Evolutionary conservation across 2,329 filamentous ascomycete species (phyloP).

Genomic region (Teratosphaeriaceae sp.): DNA sequence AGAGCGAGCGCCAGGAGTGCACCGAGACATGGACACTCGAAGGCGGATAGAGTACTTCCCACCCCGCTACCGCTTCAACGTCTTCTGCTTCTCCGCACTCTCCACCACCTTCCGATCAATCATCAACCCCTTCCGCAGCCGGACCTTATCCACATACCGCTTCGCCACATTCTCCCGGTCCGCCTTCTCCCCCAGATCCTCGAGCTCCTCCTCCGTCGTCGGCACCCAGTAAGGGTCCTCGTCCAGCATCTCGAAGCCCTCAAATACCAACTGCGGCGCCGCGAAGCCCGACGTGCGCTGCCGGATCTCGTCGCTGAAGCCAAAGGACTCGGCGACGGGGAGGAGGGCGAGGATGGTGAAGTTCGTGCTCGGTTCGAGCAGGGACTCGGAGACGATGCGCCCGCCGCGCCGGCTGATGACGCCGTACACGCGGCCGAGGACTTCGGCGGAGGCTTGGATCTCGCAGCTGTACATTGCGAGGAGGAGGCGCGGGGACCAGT

Average conservation of each 20-base stretch:
- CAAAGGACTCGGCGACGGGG: slow-evolving; percentile 91
- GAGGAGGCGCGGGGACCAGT: slow-evolving; percentile 93
- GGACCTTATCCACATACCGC: slow-evolving; percentile 86
- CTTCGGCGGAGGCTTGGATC: slow-evolving; percentile 91
- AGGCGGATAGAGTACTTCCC: too few species aligned
- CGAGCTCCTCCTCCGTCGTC: slow-evolving; percentile 90
- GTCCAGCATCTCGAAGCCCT: slow-evolving; percentile 86
- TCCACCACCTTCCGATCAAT: slow-evolving; percentile 65
- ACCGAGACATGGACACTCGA: too few species aligned
- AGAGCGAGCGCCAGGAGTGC: too few species aligned
- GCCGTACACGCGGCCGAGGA: slow-evolving; percentile 89
- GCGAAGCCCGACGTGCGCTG: slow-evolving; percentile 89
- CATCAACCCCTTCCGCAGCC: slow-evolving; percentile 79
- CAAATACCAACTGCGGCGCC: slow-evolving; percentile 86
- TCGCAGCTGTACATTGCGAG: slow-evolving; percentile 98
- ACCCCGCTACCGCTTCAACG: slow-evolving; percentile 50
- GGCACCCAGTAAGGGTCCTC: slow-evolving; percentile 98
- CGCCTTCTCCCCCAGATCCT: slow-evolving; percentile 89
- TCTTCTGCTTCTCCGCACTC: slow-evolving; percentile 90
- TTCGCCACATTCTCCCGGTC: slow-evolving; percentile 95
- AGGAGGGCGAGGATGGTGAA: slow-evolving; percentile 87
- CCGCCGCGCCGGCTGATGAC: slow-evolving; percentile 94
- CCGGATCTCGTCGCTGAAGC: slow-evolving; percentile 92
- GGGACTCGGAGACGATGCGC: slow-evolving; percentile 78
- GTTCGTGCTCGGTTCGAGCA: slow-evolving; percentile 94